These are phyloP conservation scores for Aspergillus steynii DNA, from an alignment of 495 filamentous ascomycete species.

Conservation along the genomic window DNA sequence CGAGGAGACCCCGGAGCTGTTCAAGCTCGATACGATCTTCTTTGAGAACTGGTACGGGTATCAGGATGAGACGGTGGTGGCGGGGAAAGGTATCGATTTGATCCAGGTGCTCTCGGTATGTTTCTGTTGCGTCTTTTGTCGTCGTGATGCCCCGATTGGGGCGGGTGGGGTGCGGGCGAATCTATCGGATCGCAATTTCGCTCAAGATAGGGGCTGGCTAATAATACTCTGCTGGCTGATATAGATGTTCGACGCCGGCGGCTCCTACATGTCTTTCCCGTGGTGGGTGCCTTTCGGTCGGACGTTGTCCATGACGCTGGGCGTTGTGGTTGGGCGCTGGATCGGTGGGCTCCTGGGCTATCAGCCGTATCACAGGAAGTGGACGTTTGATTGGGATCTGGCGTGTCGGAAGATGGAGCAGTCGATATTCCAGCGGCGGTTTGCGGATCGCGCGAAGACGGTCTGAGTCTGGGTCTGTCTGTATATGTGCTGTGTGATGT, in stretches of 20 bases:
- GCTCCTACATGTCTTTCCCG: slow-evolving; percentile 3
- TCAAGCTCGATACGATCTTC: not conserved
- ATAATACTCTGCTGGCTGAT: not conserved
- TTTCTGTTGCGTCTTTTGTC: not conserved
- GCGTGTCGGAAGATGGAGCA: not conserved
- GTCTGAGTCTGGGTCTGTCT: not conserved
- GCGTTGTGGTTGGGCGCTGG: not conserved
- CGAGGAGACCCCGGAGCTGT: not conserved
- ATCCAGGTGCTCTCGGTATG: slow-evolving; percentile 2
- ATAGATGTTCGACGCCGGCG: slow-evolving; percentile 5
- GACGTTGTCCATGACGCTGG: not conserved
- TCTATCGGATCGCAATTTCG: no score
- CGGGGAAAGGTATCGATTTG: not conserved
- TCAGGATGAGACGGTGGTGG: slow-evolving; percentile 1
- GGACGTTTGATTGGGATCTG: slow-evolving; percentile 1
- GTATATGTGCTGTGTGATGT: no score
- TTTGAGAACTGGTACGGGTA: slow-evolving; percentile 4
- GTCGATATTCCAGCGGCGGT: not conserved
- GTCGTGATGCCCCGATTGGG: no score
- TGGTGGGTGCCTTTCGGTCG: not conserved
- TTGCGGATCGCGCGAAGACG: not conserved
- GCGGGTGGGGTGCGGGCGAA: no score
- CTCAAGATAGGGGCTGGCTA: not conserved
- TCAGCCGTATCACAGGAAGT: not conserved
- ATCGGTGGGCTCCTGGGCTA: not conserved